Evolutionary conservation across 306 rosid species (phyloP), one percentile per base, ranked within the genome.

Genomic region (Sophora flavescens): DNA sequence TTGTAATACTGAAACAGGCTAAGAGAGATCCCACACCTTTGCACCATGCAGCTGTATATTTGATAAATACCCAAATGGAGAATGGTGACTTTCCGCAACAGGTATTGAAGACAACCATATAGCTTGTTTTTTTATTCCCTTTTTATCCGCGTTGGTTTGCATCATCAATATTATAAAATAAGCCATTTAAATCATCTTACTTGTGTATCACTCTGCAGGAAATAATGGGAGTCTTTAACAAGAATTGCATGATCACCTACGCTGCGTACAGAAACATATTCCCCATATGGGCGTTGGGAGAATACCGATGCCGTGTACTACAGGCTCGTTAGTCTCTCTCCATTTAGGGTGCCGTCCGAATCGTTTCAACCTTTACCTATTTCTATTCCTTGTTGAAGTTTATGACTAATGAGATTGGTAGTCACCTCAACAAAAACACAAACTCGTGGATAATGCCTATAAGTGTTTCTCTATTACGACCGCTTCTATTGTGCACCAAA

Each of bases 281-380:
- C 84, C 97, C 97, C 13, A 87, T 92, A 16, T 92, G 97, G 97
- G 97, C 97, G 0, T 80, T 92, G 85, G 97, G 96, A 66, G 97
- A 92, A 42, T 92, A 90, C 77, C 85, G 72, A 41, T 16, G 58
- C 14, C 87, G 65, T 70, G 92, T 90, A 50, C 78, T 88, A 79
- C 81, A 76, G 85, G 74, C 66, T 30, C 42, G 65, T 16, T 80
- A 83, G 52, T 72, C 62, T 39, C 50, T n/a, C 39, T 44, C 33
- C 14, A 16, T 44, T 58, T 3, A 10, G 60, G 45, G 13, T 16
- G 57, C 22, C 13, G 7, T 72, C 42, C 8, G 11, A 71, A 4
- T 51, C 62, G 60, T 59, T 70, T 84, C 16, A 22, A 48, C 28
- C 17, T 16, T 15, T 9, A 39, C 51, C 57, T 45, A 18, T 47